Evolutionary conservation across 768 basidiomycete species (phyloP), one percentile per base, ranked within the genome.

Genomic region (Austroboletus festivus): DNA sequence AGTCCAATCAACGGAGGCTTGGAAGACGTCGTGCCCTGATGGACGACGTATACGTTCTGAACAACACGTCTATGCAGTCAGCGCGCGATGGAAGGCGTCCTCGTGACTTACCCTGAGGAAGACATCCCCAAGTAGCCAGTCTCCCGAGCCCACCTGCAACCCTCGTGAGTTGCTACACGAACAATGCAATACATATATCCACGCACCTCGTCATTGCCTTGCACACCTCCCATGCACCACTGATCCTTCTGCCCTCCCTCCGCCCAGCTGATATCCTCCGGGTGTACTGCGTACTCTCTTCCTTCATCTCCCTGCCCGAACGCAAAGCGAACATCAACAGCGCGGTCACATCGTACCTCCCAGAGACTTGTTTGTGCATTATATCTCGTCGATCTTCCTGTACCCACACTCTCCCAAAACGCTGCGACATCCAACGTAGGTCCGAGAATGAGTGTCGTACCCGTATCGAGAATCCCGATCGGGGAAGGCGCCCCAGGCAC

Each of bases 401-500:
- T 56, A 19, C 76, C 73, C n/a, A 78, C 50, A 6, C 72, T 68
- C 13, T 68, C 47, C 75, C 73, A 85, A 55, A 86, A 74, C 6
- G 74, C 71, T 5, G 69, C 65, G 34, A 83, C 79, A 48, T 83
- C 82, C 16, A 48, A 52, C 1, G 72, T 62, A 6, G 82, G 82
- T 4, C 78, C 80, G 5, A 81, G 69, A 21, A 82, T 70, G 45
- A 81, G 71, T 5, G 79, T 81, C 21, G 79, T 81, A 4, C 82
- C 82, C 21, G 81, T 81, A 57, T 86, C 85, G 22, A 85, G 71
- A 21, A 86, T 76, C 4, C 77, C 82, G 42, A 85, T 75, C 0
- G 75, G 72, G 2, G 67, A 55, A 12, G 63, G 41, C 20, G 76
- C 68, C 18, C 71, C 71, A 4, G 54, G 60, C 22, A 80, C 67